Evolutionary conservation across 164 flowering plant species (phyloP).

Genomic region (Vitis labrusca): DNA sequence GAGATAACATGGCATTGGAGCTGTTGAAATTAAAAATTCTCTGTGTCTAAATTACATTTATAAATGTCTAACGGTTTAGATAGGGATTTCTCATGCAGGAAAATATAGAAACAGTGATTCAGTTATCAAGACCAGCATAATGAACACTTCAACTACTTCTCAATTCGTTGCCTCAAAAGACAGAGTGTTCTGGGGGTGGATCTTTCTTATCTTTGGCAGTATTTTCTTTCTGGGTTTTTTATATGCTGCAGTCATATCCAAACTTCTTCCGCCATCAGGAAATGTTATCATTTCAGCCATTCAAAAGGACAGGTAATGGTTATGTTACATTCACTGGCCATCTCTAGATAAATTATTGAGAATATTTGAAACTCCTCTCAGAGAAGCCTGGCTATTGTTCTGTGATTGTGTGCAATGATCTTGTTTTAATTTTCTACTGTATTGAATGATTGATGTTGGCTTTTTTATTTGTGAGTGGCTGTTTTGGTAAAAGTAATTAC

Average conservation of each 20-base stretch:
- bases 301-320: constrained; percentile 63
- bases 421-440: too few relatives aligned
- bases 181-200: constrained; percentile 37
- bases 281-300: constrained; percentile 50
- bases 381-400: too few relatives aligned
- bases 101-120: not conserved
- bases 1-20: too few relatives aligned
- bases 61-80: too few relatives aligned
- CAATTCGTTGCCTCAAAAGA: not conserved
- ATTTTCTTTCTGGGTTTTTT: constrained; percentile 41
- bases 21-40: too few relatives aligned
- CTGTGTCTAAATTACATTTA: too few relatives aligned
- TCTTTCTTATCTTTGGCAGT: constrained; percentile 37
- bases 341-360: not conserved
- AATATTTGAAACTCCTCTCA: not conserved
- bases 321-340: not conserved
- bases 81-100: not conserved
- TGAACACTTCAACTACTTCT: constrained; percentile 3
- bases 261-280: constrained; percentile 56
- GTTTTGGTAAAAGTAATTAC: too few relatives aligned
- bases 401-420: too few relatives aligned
- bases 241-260: constrained; percentile 58
- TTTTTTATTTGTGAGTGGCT: too few relatives aligned
- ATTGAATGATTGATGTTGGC: too few relatives aligned
- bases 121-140: not conserved